Evolutionary conservation across 1,284 basidiomycete genomes (phyloP), one percentile per base, ranked within the genome.

Genomic region (Cryptococcus hybrid): DNA sequence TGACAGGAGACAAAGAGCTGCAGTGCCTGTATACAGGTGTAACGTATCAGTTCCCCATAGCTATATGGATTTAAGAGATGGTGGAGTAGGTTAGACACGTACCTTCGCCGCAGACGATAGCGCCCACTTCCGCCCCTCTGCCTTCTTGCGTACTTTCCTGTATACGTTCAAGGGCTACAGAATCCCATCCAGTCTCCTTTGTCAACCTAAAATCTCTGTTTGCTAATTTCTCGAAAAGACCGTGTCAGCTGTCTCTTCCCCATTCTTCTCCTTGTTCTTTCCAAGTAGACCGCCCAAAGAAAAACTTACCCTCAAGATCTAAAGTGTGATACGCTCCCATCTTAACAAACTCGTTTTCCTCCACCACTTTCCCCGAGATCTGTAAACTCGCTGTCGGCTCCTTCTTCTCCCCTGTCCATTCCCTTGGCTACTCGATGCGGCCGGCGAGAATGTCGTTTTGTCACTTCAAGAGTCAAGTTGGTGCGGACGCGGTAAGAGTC

Each of bases 291-390:
- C 43, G 12, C n/a, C 15, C 15, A 37, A 37, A 30, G 30, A 30
- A 30, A 30, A 30, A 58, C 64, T 51, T 51, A 73, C 77, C 72
- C 74, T 99, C 96, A 46, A 99, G 82, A 71, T 98, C 95, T 36
- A 99, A 82, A 0, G 96, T 99, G 73, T 99, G 96, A 76, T 86
- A 95, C 15, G 95, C 92, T 3, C 95, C 94, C 73, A 98, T 83
- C 74, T 90, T 91, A 56, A 98, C 96, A 74, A 94, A 87, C 38
- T 83, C 83, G 69, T 97, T 98, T 80, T 98, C 95, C 52, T 85
- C 83, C n/a, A 86, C 86, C 15, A 99, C 92, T 59, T 85, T 84
- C 3, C 96, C 96, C 8, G 91, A 84, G 55, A 99, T 87, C 61
- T 95, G 90, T 43, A 99, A 81, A 13, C 89, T 82, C 0, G 90